Base-by-base conservation (phyloP, 495 filamentous ascomycete species). In the Jackrogersella minutella region DNA sequence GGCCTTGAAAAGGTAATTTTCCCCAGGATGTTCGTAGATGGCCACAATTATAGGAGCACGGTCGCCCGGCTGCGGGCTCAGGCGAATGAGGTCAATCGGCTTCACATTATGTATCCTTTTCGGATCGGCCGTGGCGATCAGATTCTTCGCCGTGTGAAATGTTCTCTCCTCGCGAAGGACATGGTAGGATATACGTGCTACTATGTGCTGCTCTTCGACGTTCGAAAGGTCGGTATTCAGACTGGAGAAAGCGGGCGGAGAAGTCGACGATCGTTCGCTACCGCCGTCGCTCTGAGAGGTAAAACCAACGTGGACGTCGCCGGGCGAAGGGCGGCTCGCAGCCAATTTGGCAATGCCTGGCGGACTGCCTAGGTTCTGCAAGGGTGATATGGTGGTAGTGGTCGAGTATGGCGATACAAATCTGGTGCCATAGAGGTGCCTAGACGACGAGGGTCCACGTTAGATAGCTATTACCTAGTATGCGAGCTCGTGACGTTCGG, bases 121-220 rank as follows among this genome's bases (percentile, higher is more conserved):
- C 1, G 90, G 89, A 66, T 95, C 93, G 5, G 87, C 87, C 6
- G 87, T 85, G 56, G 87, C 79, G 43, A 90, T 83, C 37, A 97
- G 78, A 40, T 82, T 85, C 75, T 88, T 90, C 58, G 86, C 82
- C 68, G 94, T 89, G 66, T 95, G 90, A 72, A 88, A 96, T 71
- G 92, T 88, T 50, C 93, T 85, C 77, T 97, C 93, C 46, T 96
- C 83, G 16, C 92, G 85, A 40, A 96, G 81, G 10, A 86, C 81
- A 75, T 96, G 91, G 54, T 84, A 88, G 0, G 93, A 96, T 26
- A 96, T 82, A 8, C 91, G 84, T 40, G 91, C 93, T 24, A 96
- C 78, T 11, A 97, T 87, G 13, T 64, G 78, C 28, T 70, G 66
- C 68, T 80, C 78, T 53, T 81, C 81, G 22, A 82, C 60, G 59